Base-by-base conservation (phyloP, 768 basidiomycete genomes). In the Gautieria morchelliformis region DNA sequence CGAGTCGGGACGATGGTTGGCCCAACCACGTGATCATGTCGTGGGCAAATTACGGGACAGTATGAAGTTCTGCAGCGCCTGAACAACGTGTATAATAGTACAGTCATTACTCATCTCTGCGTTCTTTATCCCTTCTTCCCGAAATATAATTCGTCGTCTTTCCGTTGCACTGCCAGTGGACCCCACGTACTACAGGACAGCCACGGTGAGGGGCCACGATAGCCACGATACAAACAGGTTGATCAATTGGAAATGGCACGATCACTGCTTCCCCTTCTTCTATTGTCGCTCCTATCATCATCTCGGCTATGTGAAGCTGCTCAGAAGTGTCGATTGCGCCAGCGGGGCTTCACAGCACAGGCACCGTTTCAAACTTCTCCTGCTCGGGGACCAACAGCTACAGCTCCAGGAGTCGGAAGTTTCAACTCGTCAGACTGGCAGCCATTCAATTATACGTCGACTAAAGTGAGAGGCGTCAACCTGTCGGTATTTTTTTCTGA, bases 391-490 rank as follows among this genome's bases (percentile, higher is more conserved):
- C 47, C 47, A 15, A 12, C 19, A 33, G 32, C 30, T 22, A 9
- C 47, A 33, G 6, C 46, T 30, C 30, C 53, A 24, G 32, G 22
- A 11, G 15, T 32, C 33, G 30, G 24, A 17, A 33, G 17, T n/a
- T 24, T 57, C 56, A 57, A 57, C 56, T 48, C 46, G 19, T 5
- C 56, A 32, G 11, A n/a, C 5, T 57, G 56, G 56, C 30, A 50
- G 56, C 67, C 74, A 5, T 79, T 80, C 62, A 68, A 70, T 52
- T 81, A 80, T 63, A 72, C 72, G 27, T 70, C 56, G 19, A 67
- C 72, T 19, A 73, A 71, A 30, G 74, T 84, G 53, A 73, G 82
- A 17, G 83, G 82, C 19, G 83, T 85, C 7, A 84, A 84, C 62
- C 65, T 84, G 83, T 83, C 61, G 61, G 82, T 76, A 46, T 5